Conservation (phyloP, 140 eudicot species). For the Oenanthe javanica region DNA sequence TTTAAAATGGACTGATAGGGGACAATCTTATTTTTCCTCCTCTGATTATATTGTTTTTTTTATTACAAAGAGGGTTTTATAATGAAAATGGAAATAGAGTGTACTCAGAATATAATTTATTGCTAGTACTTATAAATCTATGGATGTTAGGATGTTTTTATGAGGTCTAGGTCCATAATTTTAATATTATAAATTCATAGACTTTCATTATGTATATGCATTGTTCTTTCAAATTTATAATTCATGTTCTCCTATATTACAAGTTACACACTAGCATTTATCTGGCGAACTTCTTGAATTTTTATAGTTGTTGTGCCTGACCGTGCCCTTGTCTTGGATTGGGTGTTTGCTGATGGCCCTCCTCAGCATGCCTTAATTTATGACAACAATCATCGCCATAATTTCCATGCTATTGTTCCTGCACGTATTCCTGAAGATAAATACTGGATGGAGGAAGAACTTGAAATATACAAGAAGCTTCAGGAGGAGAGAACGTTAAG, state of each 20-base stretch:
- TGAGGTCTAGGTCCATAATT: not conserved
- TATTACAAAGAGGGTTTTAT: not conserved
- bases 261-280: constrained; percentile 8
- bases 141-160: not conserved
- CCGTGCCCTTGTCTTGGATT: constrained; percentile 81
- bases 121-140: not conserved
- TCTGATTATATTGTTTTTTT: not conserved
- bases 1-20: not conserved
- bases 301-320: constrained; percentile 77
- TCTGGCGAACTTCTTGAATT: constrained; percentile 18
- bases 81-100: not conserved
- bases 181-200: not conserved
- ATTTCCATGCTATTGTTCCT: constrained; percentile 88
- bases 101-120: not conserved
- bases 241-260: not conserved
- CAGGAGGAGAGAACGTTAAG: constrained; percentile 68
- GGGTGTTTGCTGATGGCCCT: constrained; percentile 98
- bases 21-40: not conserved
- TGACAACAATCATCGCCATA: constrained; percentile 74
- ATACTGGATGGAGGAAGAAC: constrained; percentile 92
- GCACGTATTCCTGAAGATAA: constrained; percentile 43
- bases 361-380: constrained; percentile 69
- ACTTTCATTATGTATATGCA: not conserved
- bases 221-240: not conserved
- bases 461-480: constrained; percentile 53